phyloP scores from a whole-genome alignment of 1,284 basidiomycete species.

The Ustilago nuda region DNA sequence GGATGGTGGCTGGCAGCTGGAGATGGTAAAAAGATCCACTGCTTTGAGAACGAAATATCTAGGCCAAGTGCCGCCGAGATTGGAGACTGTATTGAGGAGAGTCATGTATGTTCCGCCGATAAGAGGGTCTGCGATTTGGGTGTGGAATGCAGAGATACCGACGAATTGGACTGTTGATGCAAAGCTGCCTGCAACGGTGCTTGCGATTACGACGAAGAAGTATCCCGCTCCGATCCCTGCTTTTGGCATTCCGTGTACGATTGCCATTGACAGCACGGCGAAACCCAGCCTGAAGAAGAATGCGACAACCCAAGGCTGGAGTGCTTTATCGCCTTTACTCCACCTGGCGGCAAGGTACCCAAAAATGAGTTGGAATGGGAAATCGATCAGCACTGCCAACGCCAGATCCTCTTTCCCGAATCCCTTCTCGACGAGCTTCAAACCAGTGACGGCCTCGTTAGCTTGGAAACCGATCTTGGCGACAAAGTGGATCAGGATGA shows the following conservation, averaged over 20 bases:
- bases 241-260: constrained; percentile 85
- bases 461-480: constrained; percentile 96
- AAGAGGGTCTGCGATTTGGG: constrained; percentile 92
- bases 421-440: constrained; percentile 97
- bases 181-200: constrained; percentile 87
- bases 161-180: constrained; percentile 97
- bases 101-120: constrained; percentile 78
- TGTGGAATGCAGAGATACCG: constrained; percentile 97
- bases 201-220: constrained; percentile 81
- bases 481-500: constrained; percentile 87
- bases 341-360: constrained; percentile 96
- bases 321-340: constrained; percentile 71
- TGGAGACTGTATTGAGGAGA: constrained; percentile 95
- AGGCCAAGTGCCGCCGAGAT: constrained; percentile 98
- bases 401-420: constrained; percentile 95
- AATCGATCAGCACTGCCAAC: constrained; percentile 93
- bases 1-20: constrained; percentile 52
- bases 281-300: constrained; percentile 89
- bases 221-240: constrained; percentile 75
- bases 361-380: constrained; percentile 95
- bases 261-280: constrained; percentile 77
- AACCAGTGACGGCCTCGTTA: constrained; percentile 88
- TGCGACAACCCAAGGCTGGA: constrained; percentile 81
- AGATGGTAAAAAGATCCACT: constrained; percentile 64
- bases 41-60: constrained; percentile 87